These are phyloP conservation scores for Keithomyces neogunnii DNA, from an alignment of 2,329 filamentous ascomycete genomes.

Conservation along the genomic window DNA sequence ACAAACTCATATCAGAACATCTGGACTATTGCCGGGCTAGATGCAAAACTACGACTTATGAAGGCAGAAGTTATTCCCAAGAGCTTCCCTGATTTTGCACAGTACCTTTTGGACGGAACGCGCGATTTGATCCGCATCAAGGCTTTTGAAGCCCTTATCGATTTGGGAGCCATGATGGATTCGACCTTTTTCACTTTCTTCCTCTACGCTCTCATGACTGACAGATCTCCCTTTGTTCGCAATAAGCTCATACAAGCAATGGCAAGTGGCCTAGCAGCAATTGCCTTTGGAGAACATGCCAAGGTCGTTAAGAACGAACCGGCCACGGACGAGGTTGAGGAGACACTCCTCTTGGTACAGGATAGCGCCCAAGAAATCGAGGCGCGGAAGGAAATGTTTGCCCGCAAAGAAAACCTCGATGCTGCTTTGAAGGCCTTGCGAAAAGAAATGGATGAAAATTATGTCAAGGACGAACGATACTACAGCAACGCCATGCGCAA, in stretches of 20 bases:
- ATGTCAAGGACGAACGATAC: constrained; percentile 26
- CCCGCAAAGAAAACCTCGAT: constrained; percentile 54
- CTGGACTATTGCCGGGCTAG: constrained; percentile 53
- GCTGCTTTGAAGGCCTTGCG: constrained; percentile 39
- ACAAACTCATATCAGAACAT: constrained; percentile 60
- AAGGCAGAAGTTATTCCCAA: constrained; percentile 52
- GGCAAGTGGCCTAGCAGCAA: constrained; percentile 49
- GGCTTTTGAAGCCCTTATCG: constrained; percentile 54
- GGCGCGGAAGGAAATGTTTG: constrained; percentile 53
- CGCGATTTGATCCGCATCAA: constrained; percentile 56
- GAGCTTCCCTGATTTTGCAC: constrained; percentile 47
- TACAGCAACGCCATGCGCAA: constrained; percentile 34
- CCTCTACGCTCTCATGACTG: constrained; percentile 49
- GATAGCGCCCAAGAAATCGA: constrained; percentile 42
- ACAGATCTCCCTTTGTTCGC: constrained; percentile 55
- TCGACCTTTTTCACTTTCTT: constrained; percentile 47
- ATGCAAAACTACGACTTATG: constrained; percentile 55
- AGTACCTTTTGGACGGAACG: constrained; percentile 58
- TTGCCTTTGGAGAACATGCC: constrained; percentile 54
- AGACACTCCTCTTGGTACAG: constrained; percentile 30
- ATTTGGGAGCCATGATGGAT: constrained; percentile 52
- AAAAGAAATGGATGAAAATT: constrained; percentile 35
- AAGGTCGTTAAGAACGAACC: constrained; percentile 34
- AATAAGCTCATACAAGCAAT: constrained; percentile 51
- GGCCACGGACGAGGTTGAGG: constrained; percentile 26